phyloP scores from a whole-genome alignment of 2,329 filamentous ascomycete genomes.

The Pseudocercospora cruenta region DNA sequence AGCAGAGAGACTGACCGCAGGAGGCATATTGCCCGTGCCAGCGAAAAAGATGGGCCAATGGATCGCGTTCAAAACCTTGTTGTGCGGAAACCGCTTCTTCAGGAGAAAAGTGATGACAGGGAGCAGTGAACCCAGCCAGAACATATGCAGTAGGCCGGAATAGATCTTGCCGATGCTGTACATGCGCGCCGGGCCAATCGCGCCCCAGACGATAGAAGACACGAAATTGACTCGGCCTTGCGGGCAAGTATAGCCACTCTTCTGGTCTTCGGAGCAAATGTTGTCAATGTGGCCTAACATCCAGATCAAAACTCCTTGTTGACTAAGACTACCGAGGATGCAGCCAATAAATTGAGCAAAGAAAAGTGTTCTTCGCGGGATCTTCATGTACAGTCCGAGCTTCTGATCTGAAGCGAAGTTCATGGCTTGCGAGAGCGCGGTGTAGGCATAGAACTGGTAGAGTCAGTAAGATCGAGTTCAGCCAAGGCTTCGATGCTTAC shows the following conservation, averaged over 20 bases:
- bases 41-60: constrained; percentile 7
- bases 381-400: constrained; percentile 7
- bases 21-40: constrained; percentile 6
- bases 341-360: not conserved
- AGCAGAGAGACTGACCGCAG: not conserved
- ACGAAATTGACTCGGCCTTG: not conserved
- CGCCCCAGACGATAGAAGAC: not conserved
- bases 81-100: not conserved
- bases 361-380: constrained; percentile 7
- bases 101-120: not conserved
- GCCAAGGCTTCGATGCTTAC: not conserved
- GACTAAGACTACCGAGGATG: not conserved
- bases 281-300: constrained; percentile 4
- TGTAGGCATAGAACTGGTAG: constrained; percentile 5
- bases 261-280: not conserved
- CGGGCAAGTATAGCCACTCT: constrained; percentile 6
- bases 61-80: not conserved
- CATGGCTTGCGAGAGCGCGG: constrained; percentile 6
- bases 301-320: constrained; percentile 7
- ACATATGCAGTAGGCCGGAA: constrained; percentile 4
- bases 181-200: constrained; percentile 7
- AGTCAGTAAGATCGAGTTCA: not conserved
- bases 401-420: constrained; percentile 9
- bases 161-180: constrained; percentile 8
- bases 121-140: constrained; percentile 3